Conservation (phyloP, 352 stramenopile genomes). For the Elongisporangium prolatum region DNA sequence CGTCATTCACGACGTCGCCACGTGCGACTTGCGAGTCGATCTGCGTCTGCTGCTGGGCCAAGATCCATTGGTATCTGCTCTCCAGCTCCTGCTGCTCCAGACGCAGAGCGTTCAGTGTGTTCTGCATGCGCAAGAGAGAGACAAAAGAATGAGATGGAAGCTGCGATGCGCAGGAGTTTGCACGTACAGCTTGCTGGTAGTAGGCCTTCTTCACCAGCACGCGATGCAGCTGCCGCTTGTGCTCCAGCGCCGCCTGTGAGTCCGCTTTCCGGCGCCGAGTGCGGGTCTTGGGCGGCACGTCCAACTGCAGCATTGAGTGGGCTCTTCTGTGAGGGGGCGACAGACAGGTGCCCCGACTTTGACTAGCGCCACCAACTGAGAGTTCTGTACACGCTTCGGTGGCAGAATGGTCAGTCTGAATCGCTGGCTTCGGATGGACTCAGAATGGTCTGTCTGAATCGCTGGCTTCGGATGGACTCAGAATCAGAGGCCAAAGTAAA, state of each 20-base stretch:
- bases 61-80: not conserved
- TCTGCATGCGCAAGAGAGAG: not conserved
- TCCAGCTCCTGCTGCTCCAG: not conserved
- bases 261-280: not conserved
- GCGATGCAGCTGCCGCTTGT: conserved; percentile 3
- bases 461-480: not conserved
- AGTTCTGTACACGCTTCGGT: not conserved
- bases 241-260: not conserved
- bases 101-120: not conserved
- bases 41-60: not conserved
- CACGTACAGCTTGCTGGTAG: not conserved
- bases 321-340: not conserved
- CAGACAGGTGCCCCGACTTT: not conserved
- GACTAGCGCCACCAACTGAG: not conserved
- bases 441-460: not conserved
- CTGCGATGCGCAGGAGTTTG: not conserved
- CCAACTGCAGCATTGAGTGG: not conserved
- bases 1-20: not conserved
- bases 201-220: not conserved
- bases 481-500: not conserved
- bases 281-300: not conserved
- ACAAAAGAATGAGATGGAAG: too few relatives aligned
- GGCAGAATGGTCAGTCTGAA: not conserved
- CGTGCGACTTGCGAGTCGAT: not conserved
- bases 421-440: not conserved